Evolutionary conservation across 306 rosid species (phyloP), one percentile per base, ranked within the genome.

Genomic region (Arachis hypogaea): DNA sequence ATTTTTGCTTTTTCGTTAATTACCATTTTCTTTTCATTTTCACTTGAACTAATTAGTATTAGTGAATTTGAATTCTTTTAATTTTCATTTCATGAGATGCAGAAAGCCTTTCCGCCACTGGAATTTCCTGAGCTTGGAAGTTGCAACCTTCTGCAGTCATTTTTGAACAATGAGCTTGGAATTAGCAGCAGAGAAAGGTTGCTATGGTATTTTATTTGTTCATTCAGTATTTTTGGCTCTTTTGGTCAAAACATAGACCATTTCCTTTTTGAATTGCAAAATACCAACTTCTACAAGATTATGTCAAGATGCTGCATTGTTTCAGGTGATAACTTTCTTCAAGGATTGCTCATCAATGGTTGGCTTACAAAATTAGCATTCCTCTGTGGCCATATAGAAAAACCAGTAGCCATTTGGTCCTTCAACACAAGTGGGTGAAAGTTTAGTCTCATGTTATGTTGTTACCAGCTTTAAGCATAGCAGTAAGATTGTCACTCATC

Each of bases 301-400:
- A 59, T 59, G 60, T 69, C 57, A 69, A 18, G 66, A 57, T 63
- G 45, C 40, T 42, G 44, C 61, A n/a, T 63, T 84, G 5, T 79
- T 83, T 66, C 85, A 91, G 98, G 90, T 59, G 79, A 74, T 64
- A 63, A 66, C 45, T 89, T 93, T 78, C 82, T 91, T 30, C 91
- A 85, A 86, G 90, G 94, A 45, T 78, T 93, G 68, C 60, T 89
- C 67, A 71, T 76, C 59, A 75, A 81, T 87, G 98, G 96, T 3
- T 93, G 98, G 98, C 93, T 93, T 74, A 74, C 77, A 47, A 84
- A 82, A 79, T 68, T 91, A 79, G 90, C 81, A 51, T 61, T 77
- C 38, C 52, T 82, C 11, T 40, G 77, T 60, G 78, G 88, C 36
- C 90, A 63, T 78, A 79, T 86, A 40, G 97, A 91, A 81, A 86